Evolutionary conservation across 1,284 basidiomycete species (phyloP), one percentile per base, ranked within the genome.

Genomic region (Vanrija sp.): DNA sequence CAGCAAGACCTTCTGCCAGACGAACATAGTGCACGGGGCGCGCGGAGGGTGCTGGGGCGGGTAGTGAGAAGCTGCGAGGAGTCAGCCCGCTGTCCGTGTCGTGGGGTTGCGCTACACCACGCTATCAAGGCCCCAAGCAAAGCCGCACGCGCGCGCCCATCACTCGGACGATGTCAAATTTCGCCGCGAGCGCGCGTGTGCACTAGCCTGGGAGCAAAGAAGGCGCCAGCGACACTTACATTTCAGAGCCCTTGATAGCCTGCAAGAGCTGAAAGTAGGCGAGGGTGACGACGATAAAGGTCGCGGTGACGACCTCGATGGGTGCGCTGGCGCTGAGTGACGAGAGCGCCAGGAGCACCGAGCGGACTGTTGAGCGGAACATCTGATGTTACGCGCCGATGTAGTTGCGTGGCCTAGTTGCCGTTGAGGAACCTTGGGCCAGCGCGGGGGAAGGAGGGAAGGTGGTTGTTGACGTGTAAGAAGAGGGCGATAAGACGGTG

Each of bases 231-330:
- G 6, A 38, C 6, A 69, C 70, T 67, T 54, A 76, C 72, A 81
- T 80, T 57, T 79, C 75, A 28, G 77, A 79, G 49, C 78, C 75
- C 47, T 91, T 91, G 72, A 94, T 86, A 44, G 89, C 88, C 60
- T 85, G 84, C 55, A 97, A 82, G 60, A 95, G 83, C 73, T 93
- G 89, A 74, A 96, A 94, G 77, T 96, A 96, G 49, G 88, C 87
- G 43, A 96, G 82, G 3, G 93, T 96, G 38, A 88, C 88, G 58
- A 92, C 75, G 69, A 93, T 84, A 72, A 86, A 90, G 77, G 89
- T 87, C 69, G 85, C 83, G 54, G 95, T 91, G 64, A 95, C 90
- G 21, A 88, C 87, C 74, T 97, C 93, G 67, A 83, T 83, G 10
- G 83, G 83, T 10, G 73, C 73, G 9, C 73, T 64, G 12, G 79